phyloP scores from a whole-genome alignment of 495 filamentous ascomycete species.

The Podospora sp. region DNA sequence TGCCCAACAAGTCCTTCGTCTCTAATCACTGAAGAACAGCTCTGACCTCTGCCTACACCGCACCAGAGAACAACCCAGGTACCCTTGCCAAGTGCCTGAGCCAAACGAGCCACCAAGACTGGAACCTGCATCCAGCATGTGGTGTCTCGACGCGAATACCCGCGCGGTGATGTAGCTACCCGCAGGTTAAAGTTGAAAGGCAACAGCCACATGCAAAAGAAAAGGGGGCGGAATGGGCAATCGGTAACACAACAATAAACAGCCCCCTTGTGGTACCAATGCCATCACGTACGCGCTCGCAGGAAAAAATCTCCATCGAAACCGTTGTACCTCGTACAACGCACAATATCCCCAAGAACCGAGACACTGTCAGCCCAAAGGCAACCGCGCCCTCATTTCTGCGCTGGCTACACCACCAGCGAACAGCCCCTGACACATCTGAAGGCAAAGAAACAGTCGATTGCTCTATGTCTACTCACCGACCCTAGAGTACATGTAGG shows the following conservation, averaged over 20 bases:
- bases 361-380: background rate
- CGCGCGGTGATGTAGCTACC: background rate
- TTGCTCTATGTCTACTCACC: conserved; percentile 43
- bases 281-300: background rate
- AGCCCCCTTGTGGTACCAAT: background rate
- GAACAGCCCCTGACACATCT: background rate
- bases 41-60: no score
- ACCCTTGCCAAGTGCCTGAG: no score
- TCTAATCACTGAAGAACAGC: no score
- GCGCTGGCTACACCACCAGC: no score
- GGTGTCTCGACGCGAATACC: background rate
- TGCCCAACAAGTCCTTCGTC: no score
- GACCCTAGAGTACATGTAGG: conserved; percentile 40
- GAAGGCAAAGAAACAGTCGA: conserved; percentile 30
- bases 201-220: background rate
- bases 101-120: background rate
- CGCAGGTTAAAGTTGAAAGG: background rate
- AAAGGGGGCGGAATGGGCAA: background rate
- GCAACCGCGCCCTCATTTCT: background rate
- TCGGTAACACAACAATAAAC: background rate
- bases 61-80: no score
- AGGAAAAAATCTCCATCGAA: background rate
- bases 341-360: background rate
- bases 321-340: background rate
- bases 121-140: background rate